Evolutionary conservation across 352 stramenopile genomes (phyloP).

Genomic region (Phytophthora agathidicida): DNA sequence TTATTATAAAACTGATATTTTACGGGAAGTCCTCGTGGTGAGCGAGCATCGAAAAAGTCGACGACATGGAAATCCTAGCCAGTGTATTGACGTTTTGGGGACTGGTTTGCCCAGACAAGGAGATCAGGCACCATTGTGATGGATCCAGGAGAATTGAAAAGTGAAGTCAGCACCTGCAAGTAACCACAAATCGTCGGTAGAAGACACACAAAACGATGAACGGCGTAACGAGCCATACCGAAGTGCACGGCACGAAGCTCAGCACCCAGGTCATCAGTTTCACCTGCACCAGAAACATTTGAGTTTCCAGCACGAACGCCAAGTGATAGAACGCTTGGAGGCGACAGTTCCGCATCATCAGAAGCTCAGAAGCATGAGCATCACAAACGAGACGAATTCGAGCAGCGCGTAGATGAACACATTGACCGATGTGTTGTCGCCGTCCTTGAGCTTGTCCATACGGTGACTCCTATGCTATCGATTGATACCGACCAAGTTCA

Average conservation of each 20-base stretch:
- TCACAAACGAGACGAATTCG: slow-evolving; percentile 33
- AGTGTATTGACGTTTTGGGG: too few species aligned
- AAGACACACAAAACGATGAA: background rate
- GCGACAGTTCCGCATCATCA: slow-evolving; percentile 27
- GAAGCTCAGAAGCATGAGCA: slow-evolving; percentile 10
- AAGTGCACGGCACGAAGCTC: slow-evolving; percentile 34
- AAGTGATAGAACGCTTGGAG: slow-evolving; percentile 35
- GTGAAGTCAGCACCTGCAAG: slow-evolving; percentile 29
- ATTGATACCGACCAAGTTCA: slow-evolving; percentile 24
- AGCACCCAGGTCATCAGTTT: slow-evolving; percentile 37
- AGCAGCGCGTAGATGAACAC: slow-evolving; percentile 27
- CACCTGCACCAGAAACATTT: slow-evolving; percentile 22
- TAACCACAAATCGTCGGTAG: background rate
- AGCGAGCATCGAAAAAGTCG: too few species aligned
- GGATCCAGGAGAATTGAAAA: slow-evolving; percentile 29
- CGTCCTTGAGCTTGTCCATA: too few species aligned
- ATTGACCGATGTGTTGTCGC: slow-evolving; percentile 7
- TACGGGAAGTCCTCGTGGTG: too few species aligned
- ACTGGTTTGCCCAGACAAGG: too few species aligned
- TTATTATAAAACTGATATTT: background rate
- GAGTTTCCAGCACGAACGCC: slow-evolving; percentile 42
- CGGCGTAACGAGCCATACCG: slow-evolving; percentile 5
- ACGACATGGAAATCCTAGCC: too few species aligned
- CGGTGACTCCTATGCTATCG: too few species aligned
- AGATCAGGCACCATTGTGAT: too few species aligned